Evolutionary conservation across 2,329 filamentous ascomycete genomes (phyloP), one percentile per base, ranked within the genome.

Genomic region (Amylocarpus encephaloides): DNA sequence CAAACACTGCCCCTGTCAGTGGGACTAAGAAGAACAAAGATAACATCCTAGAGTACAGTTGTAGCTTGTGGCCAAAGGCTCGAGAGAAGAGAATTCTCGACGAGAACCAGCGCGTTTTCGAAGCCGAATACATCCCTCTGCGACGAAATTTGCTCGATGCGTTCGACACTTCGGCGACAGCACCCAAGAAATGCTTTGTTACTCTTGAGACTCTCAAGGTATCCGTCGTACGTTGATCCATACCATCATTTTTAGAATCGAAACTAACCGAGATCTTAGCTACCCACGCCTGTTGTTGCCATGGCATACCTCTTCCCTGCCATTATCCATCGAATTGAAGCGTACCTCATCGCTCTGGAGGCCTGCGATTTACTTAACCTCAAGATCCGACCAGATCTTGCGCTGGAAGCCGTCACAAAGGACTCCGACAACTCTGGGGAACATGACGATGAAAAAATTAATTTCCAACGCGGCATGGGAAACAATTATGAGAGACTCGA

Each of bases 401-500:
- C 91, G 0, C 73, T 98, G 0, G 91, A 96, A 63, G 90, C 93
- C 0, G 73, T 96, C 50, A 98, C 93, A 0, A 96, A 98, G 63
- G 88, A 96, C 61, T 91, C 86, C 0, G 87, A 94, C 58, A 91
- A 91, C 56, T 83, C 82, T 0, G 85, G 86, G 6, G 88, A 95
- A 34, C 79, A 88, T 53, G 74, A 73, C 0, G 72, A 77, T 32
- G 76, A 85, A 50, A 79, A 86, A 35, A 69, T 88, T 46, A 87
- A 90, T 58, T 82, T 91, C 42, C 86, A 90, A 59, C 73, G 78
- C 43, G 91, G 90, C 2, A 95, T 95, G 89, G 89, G 90, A 1
- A 85, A 84, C 35, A 97, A 97, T 60, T 98, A 98, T 62, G 93
- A 98, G 67, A 80, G 93, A 11, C 76, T 97, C 0, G 93, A 98